Evolutionary conservation across 345 rosid genomes (phyloP), one percentile per base, ranked within the genome.

Genomic region (Syzygium oleosum): DNA sequence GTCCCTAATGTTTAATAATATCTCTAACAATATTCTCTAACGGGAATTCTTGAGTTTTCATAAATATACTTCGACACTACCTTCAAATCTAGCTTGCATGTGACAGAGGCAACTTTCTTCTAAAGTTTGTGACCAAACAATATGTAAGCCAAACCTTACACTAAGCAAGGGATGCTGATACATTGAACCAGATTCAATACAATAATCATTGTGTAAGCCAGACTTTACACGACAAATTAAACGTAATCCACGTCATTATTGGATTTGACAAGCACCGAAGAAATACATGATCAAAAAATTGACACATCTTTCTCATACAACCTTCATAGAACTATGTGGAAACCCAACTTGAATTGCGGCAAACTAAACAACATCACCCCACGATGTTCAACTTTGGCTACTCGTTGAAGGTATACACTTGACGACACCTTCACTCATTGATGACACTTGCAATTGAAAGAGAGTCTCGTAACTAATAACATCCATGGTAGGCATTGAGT

Each of bases 311-410:
- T 65, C 43, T 31, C 12, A 16, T 65, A 65, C 2, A 65, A 22
- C 23, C 21, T 8, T 0, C 22, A 15, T 8, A 8, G 41, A 65
- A 31, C 0, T 22, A 4, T 0, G 1, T 2, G 0, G 21, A 65
- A 65, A 65, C 6, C 1, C 78, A 31, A 31, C 43, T 65, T 65
- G 78, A 65, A 65, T 31, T 31, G 22, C 2, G 31, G 31, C 22
- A 65, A 31, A 34, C 43, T 31, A 31, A 65, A 65, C 43, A 31
- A 6, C 78, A 16, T 31, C 43, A 65, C 5, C 68, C 68, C 43
- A 8, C 2, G 0, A 31, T 31, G 78, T 8, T 65, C 78, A 65
- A 4, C 22, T 65, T 31, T 31, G 21, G 22, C 41, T 31, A 1
- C 22, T 65, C 22, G 19, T 7, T 31, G 41, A 65, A 65, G 78